phyloP scores from a whole-genome alignment of 2,329 filamentous ascomycete species.

The Aspergillus sp. region DNA sequence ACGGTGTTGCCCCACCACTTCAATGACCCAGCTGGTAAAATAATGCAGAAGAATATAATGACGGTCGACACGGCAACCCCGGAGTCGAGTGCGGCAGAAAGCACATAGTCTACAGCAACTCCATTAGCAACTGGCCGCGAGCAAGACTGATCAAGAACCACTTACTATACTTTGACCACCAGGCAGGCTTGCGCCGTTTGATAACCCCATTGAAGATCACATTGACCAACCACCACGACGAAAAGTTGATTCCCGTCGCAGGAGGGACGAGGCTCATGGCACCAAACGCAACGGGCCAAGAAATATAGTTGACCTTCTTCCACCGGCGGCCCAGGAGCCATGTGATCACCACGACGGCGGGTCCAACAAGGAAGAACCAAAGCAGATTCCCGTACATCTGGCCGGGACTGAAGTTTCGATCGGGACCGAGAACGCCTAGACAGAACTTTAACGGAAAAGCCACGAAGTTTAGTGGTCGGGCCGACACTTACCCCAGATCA shows the following conservation, averaged over 20 bases:
- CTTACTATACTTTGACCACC: conserved; percentile 52
- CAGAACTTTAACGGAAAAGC: neutral
- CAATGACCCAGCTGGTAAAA: conserved; percentile 42
- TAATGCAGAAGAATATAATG: conserved; percentile 49
- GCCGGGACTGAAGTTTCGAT: conserved; percentile 65
- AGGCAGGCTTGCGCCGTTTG: conserved; percentile 47
- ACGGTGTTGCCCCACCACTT: conserved; percentile 49
- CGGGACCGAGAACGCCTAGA: conserved; percentile 63
- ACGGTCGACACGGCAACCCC: conserved; percentile 47
- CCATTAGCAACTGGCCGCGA: too few species aligned
- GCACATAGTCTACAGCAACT: conserved; percentile 40
- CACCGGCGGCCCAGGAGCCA: conserved; percentile 61
- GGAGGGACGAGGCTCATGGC: conserved; percentile 66
- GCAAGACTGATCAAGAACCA: neutral
- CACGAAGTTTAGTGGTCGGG: neutral
- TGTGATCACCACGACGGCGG: conserved; percentile 61
- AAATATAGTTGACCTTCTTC: conserved; percentile 66
- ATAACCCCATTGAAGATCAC: conserved; percentile 51
- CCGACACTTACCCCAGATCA: conserved; percentile 62
- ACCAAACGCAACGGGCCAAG: conserved; percentile 68
- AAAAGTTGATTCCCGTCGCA: conserved; percentile 69
- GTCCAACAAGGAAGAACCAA: conserved; percentile 72
- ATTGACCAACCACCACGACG: conserved; percentile 63
- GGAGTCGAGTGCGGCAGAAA: conserved; percentile 48
- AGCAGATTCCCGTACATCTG: conserved; percentile 66